Evolutionary conservation across 805 yeast species (phyloP).

Genomic region (Barnettozyma sp.): DNA sequence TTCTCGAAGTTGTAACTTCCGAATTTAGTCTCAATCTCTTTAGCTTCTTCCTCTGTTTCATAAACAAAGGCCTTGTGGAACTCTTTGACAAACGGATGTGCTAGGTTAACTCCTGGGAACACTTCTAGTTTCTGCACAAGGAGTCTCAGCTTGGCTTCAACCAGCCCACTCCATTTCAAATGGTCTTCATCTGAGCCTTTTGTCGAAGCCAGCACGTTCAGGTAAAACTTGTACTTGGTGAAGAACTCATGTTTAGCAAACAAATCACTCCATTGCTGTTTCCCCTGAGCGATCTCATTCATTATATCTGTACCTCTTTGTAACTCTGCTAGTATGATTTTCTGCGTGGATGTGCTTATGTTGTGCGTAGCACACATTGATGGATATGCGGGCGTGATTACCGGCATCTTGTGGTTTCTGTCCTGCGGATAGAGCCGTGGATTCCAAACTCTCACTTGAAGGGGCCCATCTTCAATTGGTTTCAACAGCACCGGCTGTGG

Average conservation of each 20-base stretch:
- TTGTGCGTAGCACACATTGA: slow-evolving; percentile 99
- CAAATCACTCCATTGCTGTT: slow-evolving; percentile 65
- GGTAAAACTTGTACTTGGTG: slow-evolving; percentile 74
- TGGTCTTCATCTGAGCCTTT: slow-evolving; percentile 73
- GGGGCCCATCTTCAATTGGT: slow-evolving; percentile 93
- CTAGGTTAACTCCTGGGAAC: slow-evolving; percentile 65
- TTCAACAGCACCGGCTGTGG: slow-evolving; percentile 94
- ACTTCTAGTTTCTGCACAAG: slow-evolving; percentile 80
- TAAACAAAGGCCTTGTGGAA: slow-evolving; percentile 51
- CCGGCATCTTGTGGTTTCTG: slow-evolving; percentile 91
- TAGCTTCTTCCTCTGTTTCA: slow-evolving; percentile 46
- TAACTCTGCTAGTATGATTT: slow-evolving; percentile 72
- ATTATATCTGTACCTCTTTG: slow-evolving; percentile 67
- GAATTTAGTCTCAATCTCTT: slow-evolving; percentile 51
- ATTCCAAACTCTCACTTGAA: slow-evolving; percentile 95
- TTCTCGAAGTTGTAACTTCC: slow-evolving; percentile 54
- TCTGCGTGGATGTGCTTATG: slow-evolving; percentile 82
- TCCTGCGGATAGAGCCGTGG: slow-evolving; percentile 88
- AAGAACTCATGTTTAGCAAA: slow-evolving; percentile 80
- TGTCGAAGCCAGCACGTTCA: slow-evolving; percentile 76
- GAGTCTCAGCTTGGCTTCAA: slow-evolving; percentile 78
- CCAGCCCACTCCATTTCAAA: slow-evolving; percentile 85
- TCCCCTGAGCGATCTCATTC: slow-evolving; percentile 58
- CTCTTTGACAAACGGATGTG: slow-evolving; percentile 85
- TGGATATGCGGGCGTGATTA: slow-evolving; percentile 96